These are phyloP conservation scores for Yarrowia phangngaensis DNA, from an alignment of 805 yeast genomes.

Conservation along the genomic window DNA sequence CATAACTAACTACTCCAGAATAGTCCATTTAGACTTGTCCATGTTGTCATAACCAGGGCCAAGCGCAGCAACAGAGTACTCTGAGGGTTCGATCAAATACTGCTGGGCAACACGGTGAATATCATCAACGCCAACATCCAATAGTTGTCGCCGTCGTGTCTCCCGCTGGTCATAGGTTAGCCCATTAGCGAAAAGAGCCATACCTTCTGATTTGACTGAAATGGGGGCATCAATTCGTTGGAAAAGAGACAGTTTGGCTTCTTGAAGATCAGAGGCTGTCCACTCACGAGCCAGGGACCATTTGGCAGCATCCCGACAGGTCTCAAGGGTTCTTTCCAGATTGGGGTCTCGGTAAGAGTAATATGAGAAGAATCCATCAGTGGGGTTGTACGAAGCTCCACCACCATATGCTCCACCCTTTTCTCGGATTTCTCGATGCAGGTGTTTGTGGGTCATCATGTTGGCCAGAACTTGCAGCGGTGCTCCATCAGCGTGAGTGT, in stretches of 20 bases:
- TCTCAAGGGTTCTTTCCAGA: constrained; percentile 61
- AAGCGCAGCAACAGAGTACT: constrained; percentile 20
- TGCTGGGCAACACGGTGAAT: constrained; percentile 62
- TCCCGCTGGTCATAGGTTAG: constrained; percentile 78
- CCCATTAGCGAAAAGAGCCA: constrained; percentile 58
- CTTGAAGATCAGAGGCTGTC: constrained; percentile 67
- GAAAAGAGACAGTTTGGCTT: constrained; percentile 86
- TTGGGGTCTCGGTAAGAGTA: constrained; percentile 95
- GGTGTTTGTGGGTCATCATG: constrained; percentile 70
- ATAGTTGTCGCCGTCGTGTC: constrained; percentile 65
- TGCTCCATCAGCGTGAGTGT: constrained; percentile 72
- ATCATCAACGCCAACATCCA: constrained; percentile 62
- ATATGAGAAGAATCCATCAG: constrained; percentile 74
- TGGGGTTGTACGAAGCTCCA: constrained; percentile 77
- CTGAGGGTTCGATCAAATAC: constrained; percentile 44
- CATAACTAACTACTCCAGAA: constrained; percentile 15
- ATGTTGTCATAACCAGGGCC: constrained; percentile 17
- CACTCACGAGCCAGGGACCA: constrained; percentile 51
- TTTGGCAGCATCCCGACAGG: constrained; percentile 53
- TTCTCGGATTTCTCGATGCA: constrained; percentile 88
- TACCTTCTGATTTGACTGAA: constrained; percentile 75
- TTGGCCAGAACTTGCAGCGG: constrained; percentile 78
- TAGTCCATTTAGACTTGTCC: constrained; percentile 17
- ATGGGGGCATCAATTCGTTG: constrained; percentile 89
- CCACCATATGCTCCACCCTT: constrained; percentile 99